phyloP scores from a whole-genome alignment of 148 eudicot genomes.

The Salicornia ramosissima region DNA sequence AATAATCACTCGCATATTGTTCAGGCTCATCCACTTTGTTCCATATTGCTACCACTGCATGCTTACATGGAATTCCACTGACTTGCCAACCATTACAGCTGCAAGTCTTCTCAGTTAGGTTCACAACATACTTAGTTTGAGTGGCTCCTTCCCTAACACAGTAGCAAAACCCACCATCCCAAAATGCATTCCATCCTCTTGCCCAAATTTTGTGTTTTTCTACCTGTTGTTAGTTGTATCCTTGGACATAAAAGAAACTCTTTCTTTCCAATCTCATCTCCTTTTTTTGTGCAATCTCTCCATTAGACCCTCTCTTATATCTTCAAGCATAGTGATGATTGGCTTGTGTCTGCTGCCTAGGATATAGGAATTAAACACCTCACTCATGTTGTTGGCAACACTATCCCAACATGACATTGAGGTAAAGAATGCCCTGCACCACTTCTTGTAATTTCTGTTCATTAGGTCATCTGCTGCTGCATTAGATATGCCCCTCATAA shows the following conservation, averaged over 20 bases:
- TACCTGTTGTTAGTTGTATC: neutral
- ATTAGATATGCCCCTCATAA: neutral
- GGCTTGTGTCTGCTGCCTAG: neutral
- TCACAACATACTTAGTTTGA: conserved; percentile 1
- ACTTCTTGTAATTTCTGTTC: neutral
- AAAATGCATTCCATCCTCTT: conserved; percentile 1
- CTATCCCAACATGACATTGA: neutral
- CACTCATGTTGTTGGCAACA: neutral
- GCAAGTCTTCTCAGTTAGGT: neutral
- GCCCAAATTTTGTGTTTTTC: neutral
- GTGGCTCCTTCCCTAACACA: conserved; percentile 8
- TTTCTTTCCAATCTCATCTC: neutral
- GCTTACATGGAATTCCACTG: neutral
- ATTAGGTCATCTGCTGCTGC: neutral
- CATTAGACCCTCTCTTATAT: neutral
- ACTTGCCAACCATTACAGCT: neutral
- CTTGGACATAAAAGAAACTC: neutral
- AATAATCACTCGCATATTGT: neutral
- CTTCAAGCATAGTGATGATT: neutral
- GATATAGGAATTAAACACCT: neutral
- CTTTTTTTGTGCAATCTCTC: neutral
- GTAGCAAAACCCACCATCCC: neutral
- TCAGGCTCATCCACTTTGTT: neutral
- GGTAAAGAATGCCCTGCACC: neutral
- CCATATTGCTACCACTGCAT: neutral